Percentiles rank a stretch among this genome's conserved stretches.
These are phyloP conservation scores for Solanum hybrid DNA, from an alignment of 305 asterid species.

Conservation along the genomic window DNA sequence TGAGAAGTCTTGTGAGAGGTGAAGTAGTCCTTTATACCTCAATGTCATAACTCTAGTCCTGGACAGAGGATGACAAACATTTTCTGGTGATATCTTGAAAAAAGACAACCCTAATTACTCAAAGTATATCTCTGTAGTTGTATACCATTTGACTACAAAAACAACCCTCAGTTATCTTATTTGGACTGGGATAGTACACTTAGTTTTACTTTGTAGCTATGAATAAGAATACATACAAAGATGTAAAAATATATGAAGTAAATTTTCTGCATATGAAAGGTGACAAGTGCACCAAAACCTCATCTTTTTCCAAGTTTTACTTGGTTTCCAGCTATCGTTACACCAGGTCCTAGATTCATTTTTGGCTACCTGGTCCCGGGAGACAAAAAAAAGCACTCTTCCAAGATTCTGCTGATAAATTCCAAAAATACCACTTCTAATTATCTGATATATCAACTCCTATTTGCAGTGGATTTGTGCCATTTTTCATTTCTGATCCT, in stretches of 20 bases:
- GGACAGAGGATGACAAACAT: not conserved
- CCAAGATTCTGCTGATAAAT: not conserved
- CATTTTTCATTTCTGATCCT: not conserved
- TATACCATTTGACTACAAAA: not conserved
- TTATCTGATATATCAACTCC: not conserved
- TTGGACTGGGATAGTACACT: not conserved
- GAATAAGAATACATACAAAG: not conserved
- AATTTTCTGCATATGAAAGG: not conserved
- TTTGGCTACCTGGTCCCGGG: not conserved
- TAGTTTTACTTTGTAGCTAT: not conserved
- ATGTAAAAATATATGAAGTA: not conserved
- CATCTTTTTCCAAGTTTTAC: not conserved
- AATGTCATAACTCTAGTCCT: not conserved
- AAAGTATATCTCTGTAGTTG: not conserved
- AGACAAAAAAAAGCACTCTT: not conserved
- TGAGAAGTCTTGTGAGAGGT: not conserved
- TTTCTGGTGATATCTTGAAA: not conserved
- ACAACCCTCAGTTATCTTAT: not conserved
- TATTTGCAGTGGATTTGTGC: slow-evolving; percentile 1
- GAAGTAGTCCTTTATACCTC: not conserved
- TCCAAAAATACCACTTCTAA: not conserved
- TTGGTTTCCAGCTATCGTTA: not conserved
- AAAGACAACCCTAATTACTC: not conserved
- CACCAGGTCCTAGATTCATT: not conserved
- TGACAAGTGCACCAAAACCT: not conserved